These are phyloP conservation scores for Lachancea meyersii DNA, from an alignment of 805 yeast genomes.

Conservation along the genomic window DNA sequence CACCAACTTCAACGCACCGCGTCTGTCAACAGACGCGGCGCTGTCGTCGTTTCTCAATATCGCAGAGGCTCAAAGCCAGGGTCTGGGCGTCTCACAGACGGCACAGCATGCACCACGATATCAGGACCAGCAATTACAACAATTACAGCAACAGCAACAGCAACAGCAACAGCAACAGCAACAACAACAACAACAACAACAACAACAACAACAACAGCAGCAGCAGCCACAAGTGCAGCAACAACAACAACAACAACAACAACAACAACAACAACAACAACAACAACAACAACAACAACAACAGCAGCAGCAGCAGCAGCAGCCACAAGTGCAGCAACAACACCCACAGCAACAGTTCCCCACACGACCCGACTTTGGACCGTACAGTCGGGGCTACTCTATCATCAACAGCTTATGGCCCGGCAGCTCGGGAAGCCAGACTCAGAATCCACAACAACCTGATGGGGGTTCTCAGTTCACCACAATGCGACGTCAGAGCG, in stretches of 20 bases:
- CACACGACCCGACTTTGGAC: constrained; percentile 15
- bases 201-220: constrained; percentile 1
- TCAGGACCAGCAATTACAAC: constrained; percentile 3
- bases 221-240: neutral
- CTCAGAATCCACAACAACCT: constrained; percentile 6
- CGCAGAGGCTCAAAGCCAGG: constrained; percentile 14
- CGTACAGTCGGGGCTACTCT: constrained; percentile 29
- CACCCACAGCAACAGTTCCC: neutral
- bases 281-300: constrained; percentile 3
- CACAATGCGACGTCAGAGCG: constrained; percentile 40
- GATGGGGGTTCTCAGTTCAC: constrained; percentile 14
- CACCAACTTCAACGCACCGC: constrained; percentile 18
- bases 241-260: neutral
- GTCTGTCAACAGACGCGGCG: constrained; percentile 23
- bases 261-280: constrained; percentile 1
- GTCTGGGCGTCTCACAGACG: constrained; percentile 2
- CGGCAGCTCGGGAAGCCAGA: constrained; percentile 2
- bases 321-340: neutral
- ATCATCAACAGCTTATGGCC: constrained; percentile 28
- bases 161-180: constrained; percentile 1
- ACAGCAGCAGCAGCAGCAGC: constrained; percentile 4
- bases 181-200: constrained; percentile 1
- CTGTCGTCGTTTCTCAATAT: constrained; percentile 24
- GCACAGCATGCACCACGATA: constrained; percentile 1
- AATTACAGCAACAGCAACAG: constrained; percentile 2